Conservation (phyloP, 495 filamentous ascomycete species). For the Terfezia claveryi region DNA sequence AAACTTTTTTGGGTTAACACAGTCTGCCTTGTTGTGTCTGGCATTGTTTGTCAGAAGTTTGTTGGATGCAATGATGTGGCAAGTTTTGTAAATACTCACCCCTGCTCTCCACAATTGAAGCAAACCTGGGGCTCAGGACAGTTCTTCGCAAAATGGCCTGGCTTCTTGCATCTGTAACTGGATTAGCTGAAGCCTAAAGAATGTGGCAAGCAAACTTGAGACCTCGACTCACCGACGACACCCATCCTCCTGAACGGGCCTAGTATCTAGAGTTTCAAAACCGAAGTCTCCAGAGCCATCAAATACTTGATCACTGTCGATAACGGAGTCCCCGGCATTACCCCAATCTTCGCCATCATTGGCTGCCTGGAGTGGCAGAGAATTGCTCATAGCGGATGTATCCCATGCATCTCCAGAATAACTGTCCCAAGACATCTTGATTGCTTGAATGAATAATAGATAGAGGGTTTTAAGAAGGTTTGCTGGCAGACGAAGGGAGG, state of each 20-base stretch:
- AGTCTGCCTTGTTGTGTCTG: background rate
- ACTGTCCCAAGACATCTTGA: too few relatives aligned
- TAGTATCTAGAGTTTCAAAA: background rate
- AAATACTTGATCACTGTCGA: background rate
- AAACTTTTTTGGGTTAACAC: constrained; percentile 24
- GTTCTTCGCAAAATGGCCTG: constrained; percentile 36
- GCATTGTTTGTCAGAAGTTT: background rate
- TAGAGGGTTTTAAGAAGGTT: too few relatives aligned
- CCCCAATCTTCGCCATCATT: too few relatives aligned
- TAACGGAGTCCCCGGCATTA: too few relatives aligned
- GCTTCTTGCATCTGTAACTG: constrained; percentile 28
- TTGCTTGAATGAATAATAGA: too few relatives aligned
- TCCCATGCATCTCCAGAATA: constrained; percentile 1
- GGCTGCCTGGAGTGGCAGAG: too few relatives aligned
- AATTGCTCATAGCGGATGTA: too few relatives aligned
- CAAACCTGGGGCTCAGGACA: constrained; percentile 36
- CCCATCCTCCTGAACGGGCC: background rate
- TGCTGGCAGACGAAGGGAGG: too few relatives aligned
- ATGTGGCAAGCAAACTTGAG: background rate
- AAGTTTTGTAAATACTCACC: constrained; percentile 31
- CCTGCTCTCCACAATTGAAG: constrained; percentile 52
- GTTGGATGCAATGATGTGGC: background rate
- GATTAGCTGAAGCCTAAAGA: constrained; percentile 1
- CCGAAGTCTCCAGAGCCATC: background rate
- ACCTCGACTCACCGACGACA: constrained; percentile 26